Base-by-base conservation (phyloP, 495 filamentous ascomycete genomes). In the Podospora didyma region DNA sequence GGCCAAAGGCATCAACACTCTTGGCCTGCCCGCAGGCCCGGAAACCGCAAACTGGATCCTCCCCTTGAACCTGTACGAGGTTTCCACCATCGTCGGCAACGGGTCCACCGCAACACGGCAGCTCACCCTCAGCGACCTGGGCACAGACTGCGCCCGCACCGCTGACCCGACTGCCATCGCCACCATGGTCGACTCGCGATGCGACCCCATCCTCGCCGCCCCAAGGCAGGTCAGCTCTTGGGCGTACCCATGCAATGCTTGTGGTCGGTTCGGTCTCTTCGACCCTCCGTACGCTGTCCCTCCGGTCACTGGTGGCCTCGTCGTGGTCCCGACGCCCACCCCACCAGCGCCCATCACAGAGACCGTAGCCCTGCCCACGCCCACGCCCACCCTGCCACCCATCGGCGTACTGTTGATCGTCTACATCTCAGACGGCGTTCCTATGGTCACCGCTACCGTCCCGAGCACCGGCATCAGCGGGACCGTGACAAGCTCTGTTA, bases 221-320 rank as follows among this genome's bases (percentile, higher is more conserved):
- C 68, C 68, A 2, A 53, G 22, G 12, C 20, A 51, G n/a, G 62
- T 71, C 28, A 49, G 57, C 16, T 34, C 45, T 0, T 71, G 66
- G 66, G 68, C 68, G 0, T 64, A 47, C 34, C 68, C 68, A 1
- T 70, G 68, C 55, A 62, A 62, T 20, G 68, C 68, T 6, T 70
- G 68, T 49, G 68, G 63, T 6, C 51, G 46, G 1, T 60, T 70
- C 44, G 68, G 68, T 7, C 61, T 70, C 1, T 70, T 70, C 52
- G 68, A 70, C 28, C 68, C 68, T 0, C 66, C 68, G 0, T 70
- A 68, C 41, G 68, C 68, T 17, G 57, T 70, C 7, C 66, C 68
- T 1, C 57, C 68, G 2, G 12, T 66, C 10, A 51, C 51, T 4
- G 68, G 67, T 0, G 54, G 59, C 2, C 51, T 70, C 3, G 49